Conservation (phyloP, 1,284 basidiomycete species). For the Leucoagaricus sp. region DNA sequence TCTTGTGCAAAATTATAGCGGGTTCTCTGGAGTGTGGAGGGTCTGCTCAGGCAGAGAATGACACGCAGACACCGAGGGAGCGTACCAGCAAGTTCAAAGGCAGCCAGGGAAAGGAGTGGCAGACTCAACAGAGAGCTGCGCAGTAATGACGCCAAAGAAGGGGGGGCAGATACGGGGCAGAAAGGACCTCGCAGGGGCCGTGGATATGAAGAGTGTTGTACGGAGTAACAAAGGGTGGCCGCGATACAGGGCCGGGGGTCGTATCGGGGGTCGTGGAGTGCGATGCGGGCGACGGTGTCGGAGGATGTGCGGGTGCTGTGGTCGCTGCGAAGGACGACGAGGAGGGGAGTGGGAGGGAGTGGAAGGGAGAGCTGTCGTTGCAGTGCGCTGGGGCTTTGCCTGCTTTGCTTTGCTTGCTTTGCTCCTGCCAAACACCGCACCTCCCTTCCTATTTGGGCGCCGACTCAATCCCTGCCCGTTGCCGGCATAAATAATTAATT, state of each 20-base stretch:
- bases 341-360: conserved; percentile 12
- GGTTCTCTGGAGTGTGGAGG: not conserved
- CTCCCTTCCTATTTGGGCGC: conserved; percentile 14
- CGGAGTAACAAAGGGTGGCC: conserved; percentile 1
- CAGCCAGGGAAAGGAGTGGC: not conserved
- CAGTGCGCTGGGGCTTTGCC: conserved; percentile 15
- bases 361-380: conserved; percentile 14
- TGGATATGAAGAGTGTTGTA: conserved; percentile 3
- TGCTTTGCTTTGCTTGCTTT: conserved; percentile 15
- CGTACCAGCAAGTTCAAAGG: conserved; percentile 2
- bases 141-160: not conserved
- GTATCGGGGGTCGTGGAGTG: conserved; percentile 1
- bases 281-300: not conserved
- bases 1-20: not conserved
- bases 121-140: not conserved
- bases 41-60: not conserved
- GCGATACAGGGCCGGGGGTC: conserved; percentile 3
- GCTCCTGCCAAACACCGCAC: conserved; percentile 17
- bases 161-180: conserved; percentile 4
- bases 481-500: conserved; percentile 21
- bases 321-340: not conserved
- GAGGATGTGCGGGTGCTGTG: not conserved
- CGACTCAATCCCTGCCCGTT: conserved; percentile 27
- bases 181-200: not conserved
- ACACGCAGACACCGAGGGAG: conserved; percentile 5